A percentile compares a stretch with the other conserved stretches of the same genome.
Conservation (phyloP, 306 rosid species). For the Oxytropis ochrocephala region DNA sequence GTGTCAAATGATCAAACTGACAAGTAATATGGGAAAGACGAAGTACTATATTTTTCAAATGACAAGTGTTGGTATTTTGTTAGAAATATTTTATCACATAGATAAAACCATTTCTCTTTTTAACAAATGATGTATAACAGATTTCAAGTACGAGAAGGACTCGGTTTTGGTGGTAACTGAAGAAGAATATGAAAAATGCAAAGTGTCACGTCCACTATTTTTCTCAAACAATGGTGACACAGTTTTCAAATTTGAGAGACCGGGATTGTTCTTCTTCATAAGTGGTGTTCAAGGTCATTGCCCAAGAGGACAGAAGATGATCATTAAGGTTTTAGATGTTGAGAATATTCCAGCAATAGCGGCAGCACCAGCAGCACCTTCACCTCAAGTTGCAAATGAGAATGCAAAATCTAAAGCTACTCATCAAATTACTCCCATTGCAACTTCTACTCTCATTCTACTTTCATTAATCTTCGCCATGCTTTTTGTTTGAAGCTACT, state of each 20-base stretch:
- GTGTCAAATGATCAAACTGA: no score
- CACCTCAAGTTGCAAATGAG: slow-evolving; percentile 30
- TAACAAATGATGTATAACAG: slow-evolving; percentile 15
- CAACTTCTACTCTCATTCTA: slow-evolving; percentile 10
- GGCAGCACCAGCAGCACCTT: neutral
- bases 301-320: slow-evolving; percentile 58
- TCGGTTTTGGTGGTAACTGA: slow-evolving; percentile 68
- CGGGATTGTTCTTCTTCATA: slow-evolving; percentile 76
- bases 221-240: slow-evolving; percentile 61
- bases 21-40: no score
- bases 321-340: slow-evolving; percentile 54
- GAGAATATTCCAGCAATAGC: slow-evolving; percentile 1
- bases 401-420: slow-evolving; percentile 20
- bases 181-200: slow-evolving; percentile 64
- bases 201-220: slow-evolving; percentile 48
- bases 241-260: slow-evolving; percentile 30
- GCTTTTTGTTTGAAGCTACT: slow-evolving; percentile 19
- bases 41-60: no score
- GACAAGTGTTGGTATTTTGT: no score
- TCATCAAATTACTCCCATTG: neutral
- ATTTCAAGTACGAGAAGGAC: slow-evolving; percentile 59
- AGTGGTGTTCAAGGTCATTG: slow-evolving; percentile 86
- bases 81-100: no score
- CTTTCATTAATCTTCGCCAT: neutral
- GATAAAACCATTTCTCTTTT: no score